phyloP scores from a whole-genome alignment of 805 yeast species.

The Torulaspora franciscae region DNA sequence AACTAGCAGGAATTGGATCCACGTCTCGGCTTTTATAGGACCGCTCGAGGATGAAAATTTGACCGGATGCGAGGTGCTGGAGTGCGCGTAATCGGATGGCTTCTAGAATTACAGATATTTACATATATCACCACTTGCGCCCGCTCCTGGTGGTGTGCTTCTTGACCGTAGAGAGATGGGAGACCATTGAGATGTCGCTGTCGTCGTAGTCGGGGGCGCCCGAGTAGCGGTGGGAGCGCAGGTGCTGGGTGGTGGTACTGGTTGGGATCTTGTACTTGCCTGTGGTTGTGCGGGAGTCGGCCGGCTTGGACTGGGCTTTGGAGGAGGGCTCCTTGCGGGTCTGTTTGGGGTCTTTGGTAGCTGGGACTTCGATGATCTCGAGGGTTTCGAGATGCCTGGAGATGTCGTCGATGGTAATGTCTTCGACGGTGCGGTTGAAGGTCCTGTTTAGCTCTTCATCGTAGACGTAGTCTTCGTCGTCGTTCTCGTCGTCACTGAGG shows the following conservation, averaged over 20 bases:
- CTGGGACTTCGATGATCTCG: conserved; percentile 25
- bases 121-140: conserved; percentile 22
- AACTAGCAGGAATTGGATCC: neutral
- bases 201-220: conserved; percentile 28
- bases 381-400: conserved; percentile 37
- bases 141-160: conserved; percentile 36
- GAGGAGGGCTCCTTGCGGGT: neutral
- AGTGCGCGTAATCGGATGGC: conserved; percentile 1
- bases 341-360: neutral
- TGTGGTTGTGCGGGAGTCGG: conserved; percentile 2
- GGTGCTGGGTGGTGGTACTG: conserved; percentile 26
- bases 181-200: conserved; percentile 37
- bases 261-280: conserved; percentile 31
- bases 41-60: conserved; percentile 1
- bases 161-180: conserved; percentile 30
- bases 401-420: conserved; percentile 37
- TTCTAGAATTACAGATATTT: neutral
- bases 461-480: conserved; percentile 36
- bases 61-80: neutral
- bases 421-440: conserved; percentile 37
- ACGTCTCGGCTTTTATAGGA: neutral
- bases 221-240: conserved; percentile 23
- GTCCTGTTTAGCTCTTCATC: conserved; percentile 37
- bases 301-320: conserved; percentile 1
- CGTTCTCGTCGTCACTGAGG: conserved; percentile 34